Evolutionary conservation across 371 early-diverging fungal species (phyloP).

Genomic region (Zancudomyces culisetae): DNA sequence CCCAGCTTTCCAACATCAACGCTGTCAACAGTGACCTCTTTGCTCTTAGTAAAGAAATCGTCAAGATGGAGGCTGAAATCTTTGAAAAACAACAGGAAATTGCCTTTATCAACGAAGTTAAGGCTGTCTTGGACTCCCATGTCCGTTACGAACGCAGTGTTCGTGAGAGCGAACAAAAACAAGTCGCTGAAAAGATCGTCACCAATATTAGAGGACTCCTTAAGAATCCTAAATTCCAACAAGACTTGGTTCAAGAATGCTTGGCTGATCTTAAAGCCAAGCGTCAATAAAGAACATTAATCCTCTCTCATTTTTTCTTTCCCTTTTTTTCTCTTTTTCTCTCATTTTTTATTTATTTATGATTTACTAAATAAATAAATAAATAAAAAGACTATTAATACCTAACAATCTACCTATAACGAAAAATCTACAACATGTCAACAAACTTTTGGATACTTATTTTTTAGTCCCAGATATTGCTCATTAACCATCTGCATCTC

Average conservation of each 20-base stretch:
- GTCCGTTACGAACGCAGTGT: conserved; percentile 85
- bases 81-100: conserved; percentile 85
- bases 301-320: conserved; percentile 8
- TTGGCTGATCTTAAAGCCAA: no score
- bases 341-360: not conserved
- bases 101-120: conserved; percentile 62
- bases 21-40: conserved; percentile 82
- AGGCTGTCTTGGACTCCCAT: conserved; percentile 82
- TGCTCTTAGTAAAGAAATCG: conserved; percentile 86
- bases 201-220: conserved; percentile 63
- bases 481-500: no score
- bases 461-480: no score
- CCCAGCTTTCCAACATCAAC: conserved; percentile 81
- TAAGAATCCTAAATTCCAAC: conserved; percentile 46
- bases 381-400: no score
- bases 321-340: conserved; percentile 1
- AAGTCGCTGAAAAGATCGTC: conserved; percentile 67
- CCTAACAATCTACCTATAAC: no score
- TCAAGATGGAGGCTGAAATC: conserved; percentile 75
- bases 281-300: conserved; percentile 20
- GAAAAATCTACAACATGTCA: no score
- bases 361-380: no score
- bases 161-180: conserved; percentile 86
- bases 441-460: no score
- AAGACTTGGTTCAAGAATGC: conserved; percentile 27